Conservation (phyloP, 2,329 filamentous ascomycete species). For the Botrytis aclada region DNA sequence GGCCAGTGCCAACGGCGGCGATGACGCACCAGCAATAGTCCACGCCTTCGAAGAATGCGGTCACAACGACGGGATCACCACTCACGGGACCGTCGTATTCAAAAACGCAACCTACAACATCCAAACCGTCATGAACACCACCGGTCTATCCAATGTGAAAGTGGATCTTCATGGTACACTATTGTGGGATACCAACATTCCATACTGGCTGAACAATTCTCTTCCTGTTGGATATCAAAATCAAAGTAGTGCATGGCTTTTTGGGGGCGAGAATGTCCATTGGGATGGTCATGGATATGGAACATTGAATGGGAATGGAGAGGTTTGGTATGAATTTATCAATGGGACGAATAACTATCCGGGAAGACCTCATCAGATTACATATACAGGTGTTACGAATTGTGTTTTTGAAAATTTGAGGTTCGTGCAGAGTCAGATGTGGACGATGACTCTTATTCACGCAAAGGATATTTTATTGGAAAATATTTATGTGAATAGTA, state of each 20-base stretch:
- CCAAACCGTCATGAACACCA: constrained; percentile 46
- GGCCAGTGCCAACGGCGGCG: constrained; percentile 29
- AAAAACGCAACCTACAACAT: constrained; percentile 45
- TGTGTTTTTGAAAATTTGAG: constrained; percentile 47
- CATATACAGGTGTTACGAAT: constrained; percentile 47
- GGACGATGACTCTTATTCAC: constrained; percentile 46
- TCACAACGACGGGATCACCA: constrained; percentile 26
- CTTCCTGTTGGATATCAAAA: constrained; percentile 54
- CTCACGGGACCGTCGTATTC: constrained; percentile 42
- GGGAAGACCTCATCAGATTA: constrained; percentile 51
- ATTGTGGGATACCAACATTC: constrained; percentile 9
- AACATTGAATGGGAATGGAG: constrained; percentile 57
- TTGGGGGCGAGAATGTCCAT: constrained; percentile 51
- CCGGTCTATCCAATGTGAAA: constrained; percentile 42
- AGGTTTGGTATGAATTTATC: constrained; percentile 56
- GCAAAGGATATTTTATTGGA: constrained; percentile 47
- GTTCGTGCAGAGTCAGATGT: constrained; percentile 59
- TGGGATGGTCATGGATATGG: constrained; percentile 51
- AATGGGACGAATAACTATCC: constrained; percentile 45
- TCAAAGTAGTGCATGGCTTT: constrained; percentile 52
- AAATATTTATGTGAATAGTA: constrained; percentile 54
- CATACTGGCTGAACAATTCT: constrained; percentile 37
- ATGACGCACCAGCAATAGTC: constrained; percentile 40
- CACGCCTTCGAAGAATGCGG: constrained; percentile 44
- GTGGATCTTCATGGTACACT: constrained; percentile 56